These are phyloP conservation scores for Euphrasia confusa DNA, from an alignment of 257 asterid genomes.

Conservation along the genomic window DNA sequence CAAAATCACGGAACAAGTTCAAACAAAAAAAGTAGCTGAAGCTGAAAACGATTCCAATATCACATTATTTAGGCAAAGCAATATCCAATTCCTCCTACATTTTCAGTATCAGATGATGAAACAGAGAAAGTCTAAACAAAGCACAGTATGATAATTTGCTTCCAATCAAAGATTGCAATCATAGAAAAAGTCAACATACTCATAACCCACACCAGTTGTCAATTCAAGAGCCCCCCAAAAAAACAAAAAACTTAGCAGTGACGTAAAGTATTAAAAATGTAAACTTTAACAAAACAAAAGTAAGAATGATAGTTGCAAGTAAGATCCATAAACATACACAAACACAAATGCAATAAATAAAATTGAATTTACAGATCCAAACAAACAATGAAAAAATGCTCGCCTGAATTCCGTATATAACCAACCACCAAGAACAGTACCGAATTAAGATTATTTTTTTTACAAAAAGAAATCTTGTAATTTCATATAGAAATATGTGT, in stretches of 20 bases:
- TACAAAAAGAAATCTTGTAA: neutral
- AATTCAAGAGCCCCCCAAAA: constrained; percentile 3
- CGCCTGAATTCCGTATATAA: constrained; percentile 23
- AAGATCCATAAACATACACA: constrained; percentile 16
- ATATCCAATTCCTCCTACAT: no score
- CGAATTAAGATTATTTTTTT: neutral
- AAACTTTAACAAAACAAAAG: constrained; percentile 25
- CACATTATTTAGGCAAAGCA: no score
- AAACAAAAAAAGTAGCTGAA: neutral
- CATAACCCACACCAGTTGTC: neutral
- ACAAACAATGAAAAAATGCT: constrained; percentile 17
- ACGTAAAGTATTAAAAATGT: constrained; percentile 27
- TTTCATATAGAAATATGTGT: neutral
- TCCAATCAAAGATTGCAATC: constrained; percentile 28
- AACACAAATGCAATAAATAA: neutral
- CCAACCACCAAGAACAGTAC: constrained; percentile 6
- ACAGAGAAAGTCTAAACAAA: constrained; percentile 3
- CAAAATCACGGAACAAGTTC: constrained; percentile 26
- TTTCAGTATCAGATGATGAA: neutral
- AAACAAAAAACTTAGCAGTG: constrained; percentile 23
- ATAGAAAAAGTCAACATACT: constrained; percentile 25
- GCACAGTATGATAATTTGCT: constrained; percentile 21
- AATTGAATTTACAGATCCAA: constrained; percentile 25
- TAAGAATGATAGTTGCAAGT: constrained; percentile 17
- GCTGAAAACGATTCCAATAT: no score